Evolutionary conservation across 2,329 filamentous ascomycete genomes (phyloP).

Genomic region (Sclerotinia minor): DNA sequence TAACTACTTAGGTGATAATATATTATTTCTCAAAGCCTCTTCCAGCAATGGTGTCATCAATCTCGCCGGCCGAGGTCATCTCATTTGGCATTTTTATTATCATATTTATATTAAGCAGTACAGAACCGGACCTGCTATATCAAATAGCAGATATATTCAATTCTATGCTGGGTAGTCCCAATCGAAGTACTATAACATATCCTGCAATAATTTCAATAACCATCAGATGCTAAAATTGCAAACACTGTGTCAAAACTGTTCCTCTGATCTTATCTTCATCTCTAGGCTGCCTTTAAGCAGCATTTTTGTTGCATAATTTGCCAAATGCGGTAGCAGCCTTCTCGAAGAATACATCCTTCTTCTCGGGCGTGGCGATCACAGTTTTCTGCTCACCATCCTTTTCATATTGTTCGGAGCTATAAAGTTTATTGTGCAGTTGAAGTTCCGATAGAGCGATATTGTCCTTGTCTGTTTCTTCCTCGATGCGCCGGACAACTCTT

Average conservation of each 20-base stretch:
- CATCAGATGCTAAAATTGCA: conserved; percentile 15
- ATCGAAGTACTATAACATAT: conserved; percentile 5
- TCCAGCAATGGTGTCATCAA: background rate
- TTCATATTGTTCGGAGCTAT: conserved; percentile 18
- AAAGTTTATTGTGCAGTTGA: conserved; percentile 7
- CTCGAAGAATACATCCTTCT: conserved; percentile 9
- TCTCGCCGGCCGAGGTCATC: background rate
- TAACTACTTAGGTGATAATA: background rate
- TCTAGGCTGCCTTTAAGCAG: background rate
- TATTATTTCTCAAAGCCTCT: background rate
- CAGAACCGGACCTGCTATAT: background rate
- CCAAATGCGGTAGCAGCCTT: conserved; percentile 15
- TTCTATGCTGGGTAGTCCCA: conserved; percentile 9
- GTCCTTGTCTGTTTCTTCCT: conserved; percentile 4
- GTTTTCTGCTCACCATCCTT: conserved; percentile 14
- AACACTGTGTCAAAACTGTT: conserved; percentile 13
- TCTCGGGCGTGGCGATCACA: background rate
- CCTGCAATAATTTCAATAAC: conserved; percentile 2
- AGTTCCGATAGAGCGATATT: conserved; percentile 15
- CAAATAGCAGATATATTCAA: conserved; percentile 9
- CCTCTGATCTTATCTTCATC: background rate
- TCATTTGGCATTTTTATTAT: background rate
- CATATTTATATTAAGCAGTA: background rate
- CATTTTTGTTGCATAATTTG: background rate
- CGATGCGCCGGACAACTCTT: background rate